Conservation (phyloP, 1,139 yeast species). For the Hyphopichia buzzinii region DNA sequence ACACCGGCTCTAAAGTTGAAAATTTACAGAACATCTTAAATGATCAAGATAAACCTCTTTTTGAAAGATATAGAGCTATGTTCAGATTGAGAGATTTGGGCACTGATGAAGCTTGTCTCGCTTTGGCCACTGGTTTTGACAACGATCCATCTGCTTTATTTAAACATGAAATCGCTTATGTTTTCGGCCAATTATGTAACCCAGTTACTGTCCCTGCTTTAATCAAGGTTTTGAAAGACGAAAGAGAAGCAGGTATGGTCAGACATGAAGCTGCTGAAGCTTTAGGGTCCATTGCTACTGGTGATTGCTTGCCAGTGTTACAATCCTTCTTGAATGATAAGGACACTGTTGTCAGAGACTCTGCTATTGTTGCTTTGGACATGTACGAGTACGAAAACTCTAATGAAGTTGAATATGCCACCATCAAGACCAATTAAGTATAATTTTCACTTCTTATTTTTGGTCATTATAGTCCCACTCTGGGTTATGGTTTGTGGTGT, state of each 20-base stretch:
- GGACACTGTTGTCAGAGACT: slow-evolving; percentile 90
- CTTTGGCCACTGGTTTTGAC: slow-evolving; percentile 82
- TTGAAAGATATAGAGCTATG: slow-evolving; percentile 97
- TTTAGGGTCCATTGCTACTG: slow-evolving; percentile 95
- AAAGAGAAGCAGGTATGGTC: slow-evolving; percentile 92
- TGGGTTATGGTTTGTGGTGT: background rate
- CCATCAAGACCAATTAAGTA: slow-evolving; percentile 19
- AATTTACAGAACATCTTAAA: slow-evolving; percentile 69
- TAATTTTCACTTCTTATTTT: slow-evolving; percentile 1
- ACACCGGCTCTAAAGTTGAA: slow-evolving; percentile 54
- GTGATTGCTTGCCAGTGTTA: slow-evolving; percentile 87
- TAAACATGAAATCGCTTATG: slow-evolving; percentile 97
- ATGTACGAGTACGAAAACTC: slow-evolving; percentile 97
- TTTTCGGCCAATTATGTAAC: slow-evolving; percentile 94
- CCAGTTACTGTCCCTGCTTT: slow-evolving; percentile 91
- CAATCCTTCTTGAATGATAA: slow-evolving; percentile 74
- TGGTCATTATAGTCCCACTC: background rate
- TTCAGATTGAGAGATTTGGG: slow-evolving; percentile 95
- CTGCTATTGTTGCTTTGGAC: slow-evolving; percentile 94
- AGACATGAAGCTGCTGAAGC: slow-evolving; percentile 99
- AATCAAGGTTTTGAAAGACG: slow-evolving; percentile 74
- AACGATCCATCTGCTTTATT: slow-evolving; percentile 88
- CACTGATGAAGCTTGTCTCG: slow-evolving; percentile 86
- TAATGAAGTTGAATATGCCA: slow-evolving; percentile 77
- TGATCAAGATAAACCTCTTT: slow-evolving; percentile 74